phyloP scores from a whole-genome alignment of 345 rosid genomes.

The Camelina hispida region DNA sequence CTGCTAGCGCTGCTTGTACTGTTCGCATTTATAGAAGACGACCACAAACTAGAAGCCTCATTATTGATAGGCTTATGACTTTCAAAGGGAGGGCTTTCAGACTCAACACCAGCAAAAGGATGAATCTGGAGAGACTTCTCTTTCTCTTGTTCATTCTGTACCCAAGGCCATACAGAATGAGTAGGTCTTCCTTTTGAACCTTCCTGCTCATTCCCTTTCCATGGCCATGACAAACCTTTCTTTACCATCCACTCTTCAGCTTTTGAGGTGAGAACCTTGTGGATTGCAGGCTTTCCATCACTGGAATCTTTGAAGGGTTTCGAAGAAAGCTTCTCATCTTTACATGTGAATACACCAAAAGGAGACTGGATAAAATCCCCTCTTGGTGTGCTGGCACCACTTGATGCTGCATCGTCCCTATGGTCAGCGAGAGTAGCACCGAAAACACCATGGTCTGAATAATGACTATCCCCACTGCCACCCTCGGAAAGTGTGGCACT shows the following conservation, averaged over 20 bases:
- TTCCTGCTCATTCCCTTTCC: constrained; percentile 89
- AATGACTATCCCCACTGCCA: constrained; percentile 77
- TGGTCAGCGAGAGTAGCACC: constrained; percentile 60
- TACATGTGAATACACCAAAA: constrained; percentile 63
- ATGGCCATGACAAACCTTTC: constrained; percentile 93
- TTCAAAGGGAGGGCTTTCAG: constrained; percentile 59
- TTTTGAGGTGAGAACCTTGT: constrained; percentile 70
- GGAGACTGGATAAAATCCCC: constrained; percentile 65
- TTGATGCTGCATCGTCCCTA: constrained; percentile 83
- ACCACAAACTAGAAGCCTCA: constrained; percentile 81
- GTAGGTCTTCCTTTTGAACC: constrained; percentile 58
- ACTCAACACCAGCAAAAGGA: constrained; percentile 51
- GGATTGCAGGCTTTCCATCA: constrained; percentile 73
- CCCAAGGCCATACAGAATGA: constrained; percentile 61
- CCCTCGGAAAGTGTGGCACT: constrained; percentile 62
- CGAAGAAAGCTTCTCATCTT: constrained; percentile 55
- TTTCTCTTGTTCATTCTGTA: constrained; percentile 63
- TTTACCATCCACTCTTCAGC: constrained; percentile 90
- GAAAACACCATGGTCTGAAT: constrained; percentile 64
- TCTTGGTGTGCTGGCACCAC: constrained; percentile 93
- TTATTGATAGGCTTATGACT: constrained; percentile 55
- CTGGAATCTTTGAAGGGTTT: constrained; percentile 63
- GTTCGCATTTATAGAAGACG: constrained; percentile 72
- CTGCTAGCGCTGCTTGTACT: constrained; percentile 96
- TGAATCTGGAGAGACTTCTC: constrained; percentile 46